A percentile compares a stretch with the other conserved stretches of the same genome.
phyloP scores from a whole-genome alignment of 1,139 yeast species.

The Candida smagusa region DNA sequence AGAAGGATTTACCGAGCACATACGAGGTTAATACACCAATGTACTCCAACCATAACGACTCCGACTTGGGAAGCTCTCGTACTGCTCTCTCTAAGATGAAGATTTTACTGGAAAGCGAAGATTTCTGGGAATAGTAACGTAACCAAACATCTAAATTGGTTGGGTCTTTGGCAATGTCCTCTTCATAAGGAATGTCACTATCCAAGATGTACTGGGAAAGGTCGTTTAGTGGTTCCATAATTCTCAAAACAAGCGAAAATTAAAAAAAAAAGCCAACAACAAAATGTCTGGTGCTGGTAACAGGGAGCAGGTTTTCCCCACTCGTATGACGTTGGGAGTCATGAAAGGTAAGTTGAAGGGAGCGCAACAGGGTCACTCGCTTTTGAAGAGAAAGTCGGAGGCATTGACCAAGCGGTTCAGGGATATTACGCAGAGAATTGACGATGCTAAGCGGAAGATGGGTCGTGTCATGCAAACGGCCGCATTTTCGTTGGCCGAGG shows the following conservation, averaged over 20 bases:
- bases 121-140: slow-evolving; percentile 41
- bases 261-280: background rate
- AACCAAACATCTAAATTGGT: slow-evolving; percentile 50
- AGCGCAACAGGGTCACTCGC: slow-evolving; percentile 93
- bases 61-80: slow-evolving; percentile 42
- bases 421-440: slow-evolving; percentile 90
- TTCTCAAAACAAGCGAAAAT: too few species aligned
- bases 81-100: slow-evolving; percentile 57
- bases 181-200: slow-evolving; percentile 3
- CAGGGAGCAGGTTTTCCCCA: slow-evolving; percentile 89
- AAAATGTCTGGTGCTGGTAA: slow-evolving; percentile 48
- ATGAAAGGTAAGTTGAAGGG: slow-evolving; percentile 97
- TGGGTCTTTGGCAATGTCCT: slow-evolving; percentile 38
- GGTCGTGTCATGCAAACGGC: slow-evolving; percentile 99
- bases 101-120: slow-evolving; percentile 24
- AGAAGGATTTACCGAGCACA: slow-evolving; percentile 22
- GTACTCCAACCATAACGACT: slow-evolving; percentile 57
- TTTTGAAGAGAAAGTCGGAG: slow-evolving; percentile 92
- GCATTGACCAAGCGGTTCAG: slow-evolving; percentile 95
- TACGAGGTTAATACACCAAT: slow-evolving; percentile 37
- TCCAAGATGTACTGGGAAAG: slow-evolving; percentile 17
- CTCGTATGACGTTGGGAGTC: slow-evolving; percentile 93
- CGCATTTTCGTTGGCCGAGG: slow-evolving; percentile 95
- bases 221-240: background rate
- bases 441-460: slow-evolving; percentile 95